Evolutionary conservation across 2,329 filamentous ascomycete genomes (phyloP), one percentile per base, ranked within the genome.

Genomic region (Fonsecaea nubica): DNA sequence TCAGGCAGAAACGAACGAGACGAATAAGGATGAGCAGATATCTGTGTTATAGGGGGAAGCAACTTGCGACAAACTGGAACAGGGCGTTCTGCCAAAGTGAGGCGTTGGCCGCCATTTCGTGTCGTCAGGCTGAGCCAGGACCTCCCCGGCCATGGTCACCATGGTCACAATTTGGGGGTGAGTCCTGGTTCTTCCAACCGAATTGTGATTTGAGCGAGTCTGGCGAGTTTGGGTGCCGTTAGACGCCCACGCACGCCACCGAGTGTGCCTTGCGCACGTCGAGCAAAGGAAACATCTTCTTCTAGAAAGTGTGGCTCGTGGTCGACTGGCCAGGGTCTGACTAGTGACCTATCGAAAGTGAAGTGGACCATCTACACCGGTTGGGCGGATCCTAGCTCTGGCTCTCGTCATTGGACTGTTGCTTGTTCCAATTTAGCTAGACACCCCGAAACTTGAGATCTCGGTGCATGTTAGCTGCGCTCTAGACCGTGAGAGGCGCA

Each of bases 121-220:
- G 15, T 50, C 45, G 18, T 50, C 45, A 50, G 45, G 45, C 45
- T 50, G 45, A 50, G 45, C 45, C 10, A 50, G 45, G 21, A 50
- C 18, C 18, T 50, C 9, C 21, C 9, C 12, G 45, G 21, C 18
- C 45, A 8, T 50, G 18, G 45, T 21, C 18, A 13, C 45, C 18
- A 13, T 25, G 21, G 9, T 21, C 30, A 32, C 5, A 6, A 32
- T 5, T 32, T 21, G 18, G 42, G 42, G n/a, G 15, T 30, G 9
- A 50, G 21, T 8, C 18, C 18, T 50, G 21, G 12, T 50, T 50
- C 45, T 21, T 18, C 42, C 21, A 25, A 13, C 45, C 8, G 6
- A 10, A 30, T 5, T 13, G 3, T 12, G 45, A 30, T 50, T 50
- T 50, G 18, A 3, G 9, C 12, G 8, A 50, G 18, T 7, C 12